phyloP scores from a whole-genome alignment of 2,329 filamentous ascomycete genomes.

The Botrytis fragariae region DNA sequence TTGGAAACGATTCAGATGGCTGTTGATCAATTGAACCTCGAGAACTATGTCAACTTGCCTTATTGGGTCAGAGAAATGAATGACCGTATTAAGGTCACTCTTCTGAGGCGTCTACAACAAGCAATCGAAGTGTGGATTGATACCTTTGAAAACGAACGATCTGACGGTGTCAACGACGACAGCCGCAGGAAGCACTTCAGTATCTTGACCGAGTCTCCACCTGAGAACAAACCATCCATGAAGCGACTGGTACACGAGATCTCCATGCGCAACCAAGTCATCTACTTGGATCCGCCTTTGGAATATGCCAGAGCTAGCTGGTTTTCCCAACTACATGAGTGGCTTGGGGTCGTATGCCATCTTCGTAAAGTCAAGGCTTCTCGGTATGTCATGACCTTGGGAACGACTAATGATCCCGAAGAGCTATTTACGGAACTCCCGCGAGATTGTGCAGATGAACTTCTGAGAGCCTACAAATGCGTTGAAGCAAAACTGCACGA shows the following conservation, averaged over 20 bases:
- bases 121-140: constrained; percentile 86
- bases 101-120: constrained; percentile 77
- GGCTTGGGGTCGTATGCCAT: constrained; percentile 90
- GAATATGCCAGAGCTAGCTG: constrained; percentile 90
- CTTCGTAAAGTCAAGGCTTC: constrained; percentile 92
- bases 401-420: constrained; percentile 63
- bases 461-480: constrained; percentile 76
- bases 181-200: constrained; percentile 52
- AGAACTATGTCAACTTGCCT: constrained; percentile 90
- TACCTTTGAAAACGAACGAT: constrained; percentile 65
- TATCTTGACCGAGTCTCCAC: constrained; percentile 43
- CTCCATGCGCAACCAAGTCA: constrained; percentile 96
- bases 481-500: constrained; percentile 80
- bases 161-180: constrained; percentile 46
- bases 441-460: constrained; percentile 73
- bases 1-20: constrained; percentile 85
- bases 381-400: constrained; percentile 85
- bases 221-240: constrained; percentile 61
- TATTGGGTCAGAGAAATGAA: constrained; percentile 91
- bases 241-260: constrained; percentile 82
- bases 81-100: constrained; percentile 72
- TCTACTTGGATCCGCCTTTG: constrained; percentile 90
- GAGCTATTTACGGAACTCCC: constrained; percentile 81
- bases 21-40: constrained; percentile 93
- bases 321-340: constrained; percentile 88